phyloP scores from a whole-genome alignment of 1,284 basidiomycete genomes.

The Amylostereum chailletii region DNA sequence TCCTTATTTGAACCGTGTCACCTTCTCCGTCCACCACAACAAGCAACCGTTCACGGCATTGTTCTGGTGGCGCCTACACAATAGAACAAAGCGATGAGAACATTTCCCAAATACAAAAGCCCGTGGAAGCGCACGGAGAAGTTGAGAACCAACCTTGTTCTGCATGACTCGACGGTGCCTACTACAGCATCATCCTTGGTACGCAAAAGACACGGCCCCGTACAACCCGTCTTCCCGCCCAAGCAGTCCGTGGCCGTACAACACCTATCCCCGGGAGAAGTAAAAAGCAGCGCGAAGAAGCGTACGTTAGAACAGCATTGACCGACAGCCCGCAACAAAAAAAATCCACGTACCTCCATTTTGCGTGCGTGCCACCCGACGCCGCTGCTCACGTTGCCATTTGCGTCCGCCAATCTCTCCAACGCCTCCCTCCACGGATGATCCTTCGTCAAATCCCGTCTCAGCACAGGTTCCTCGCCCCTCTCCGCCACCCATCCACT shows the following conservation, averaged over 20 bases:
- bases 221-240: conserved; percentile 90
- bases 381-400: conserved; percentile 83
- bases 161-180: too few species aligned
- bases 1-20: too few species aligned
- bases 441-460: conserved; percentile 49
- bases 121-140: conserved; percentile 2
- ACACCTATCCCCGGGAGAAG: conserved; percentile 33
- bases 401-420: conserved; percentile 68
- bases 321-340: conserved; percentile 1
- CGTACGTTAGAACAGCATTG: conserved; percentile 1
- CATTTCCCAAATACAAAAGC: not conserved
- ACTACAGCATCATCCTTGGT: conserved; percentile 53
- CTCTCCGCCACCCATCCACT: conserved; percentile 60
- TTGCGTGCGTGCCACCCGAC: conserved; percentile 95
- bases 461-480: conserved; percentile 30
- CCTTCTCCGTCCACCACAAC: too few species aligned
- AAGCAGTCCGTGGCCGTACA: conserved; percentile 85
- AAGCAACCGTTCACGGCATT: too few species aligned
- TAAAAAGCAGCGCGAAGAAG: conserved; percentile 8
- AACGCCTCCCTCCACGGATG: conserved; percentile 68
- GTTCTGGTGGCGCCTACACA: too few species aligned
- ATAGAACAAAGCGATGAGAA: too few species aligned
- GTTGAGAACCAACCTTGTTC: not conserved
- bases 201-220: conserved; percentile 88
- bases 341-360: conserved; percentile 73